Evolutionary conservation across 257 asterid genomes (phyloP).

Genomic region (Plectranthus barbatus): DNA sequence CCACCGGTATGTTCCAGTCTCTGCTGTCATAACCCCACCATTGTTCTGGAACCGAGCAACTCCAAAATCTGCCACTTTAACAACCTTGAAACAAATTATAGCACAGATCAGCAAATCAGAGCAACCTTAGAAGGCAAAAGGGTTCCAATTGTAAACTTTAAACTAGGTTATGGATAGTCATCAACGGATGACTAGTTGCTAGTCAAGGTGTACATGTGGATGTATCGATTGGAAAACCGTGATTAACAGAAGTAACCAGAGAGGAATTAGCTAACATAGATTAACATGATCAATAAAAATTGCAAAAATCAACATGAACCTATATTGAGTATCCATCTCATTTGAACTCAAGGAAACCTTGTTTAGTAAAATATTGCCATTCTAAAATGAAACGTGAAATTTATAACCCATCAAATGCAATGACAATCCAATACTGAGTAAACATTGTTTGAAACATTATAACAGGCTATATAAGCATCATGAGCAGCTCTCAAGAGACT

Average conservation of each 20-base stretch:
- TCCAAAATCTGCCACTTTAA: slow-evolving; percentile 97
- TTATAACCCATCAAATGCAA: not conserved
- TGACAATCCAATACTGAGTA: not conserved
- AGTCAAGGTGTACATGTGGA: no score
- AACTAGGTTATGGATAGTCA: not conserved
- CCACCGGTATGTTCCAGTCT: slow-evolving; percentile 98
- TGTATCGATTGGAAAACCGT: not conserved
- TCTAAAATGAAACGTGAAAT: no score
- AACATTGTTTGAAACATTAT: no score
- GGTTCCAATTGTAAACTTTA: not conserved
- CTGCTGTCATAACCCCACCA: slow-evolving; percentile 98
- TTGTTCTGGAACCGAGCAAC: slow-evolving; percentile 86
- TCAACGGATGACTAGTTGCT: no score
- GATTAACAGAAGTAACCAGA: not conserved
- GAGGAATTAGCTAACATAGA: not conserved
- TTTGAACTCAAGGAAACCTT: no score
- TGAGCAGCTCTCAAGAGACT: no score
- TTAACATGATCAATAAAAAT: no score
- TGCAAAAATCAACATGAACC: no score
- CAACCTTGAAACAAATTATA: slow-evolving; percentile 56
- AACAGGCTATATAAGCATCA: no score
- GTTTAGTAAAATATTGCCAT: no score
- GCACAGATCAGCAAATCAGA: slow-evolving; percentile 21
- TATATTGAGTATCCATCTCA: no score
- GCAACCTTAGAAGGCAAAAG: not conserved